Evolutionary conservation across 1,284 basidiomycete species (phyloP), one percentile per base, ranked within the genome.

Genomic region (Marasmius fiardii): DNA sequence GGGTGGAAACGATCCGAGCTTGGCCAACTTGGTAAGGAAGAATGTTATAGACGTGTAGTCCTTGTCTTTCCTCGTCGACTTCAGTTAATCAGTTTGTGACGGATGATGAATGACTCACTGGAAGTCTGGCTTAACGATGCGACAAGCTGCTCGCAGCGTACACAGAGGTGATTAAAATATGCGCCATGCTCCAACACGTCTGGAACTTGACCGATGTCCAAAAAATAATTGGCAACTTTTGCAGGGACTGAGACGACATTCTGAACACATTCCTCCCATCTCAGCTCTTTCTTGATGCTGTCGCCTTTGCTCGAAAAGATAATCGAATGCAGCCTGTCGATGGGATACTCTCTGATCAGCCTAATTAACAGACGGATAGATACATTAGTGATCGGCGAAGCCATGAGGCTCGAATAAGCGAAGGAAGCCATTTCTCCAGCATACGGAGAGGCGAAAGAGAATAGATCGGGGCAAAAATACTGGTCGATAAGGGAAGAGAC

Each of bases 241-340:
- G 71, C 70, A 26, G 90, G 88, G 4, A 92, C 70, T 10, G 80
- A 74, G 44, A 82, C 70, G 10, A 85, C 56, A 59, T 80, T 77
- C n/a, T 78, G 79, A 20, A 92, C 78, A 61, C 76, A 82, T 60
- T 88, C 84, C 60, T 88, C 86, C 91, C 91, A 93, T 54, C 69
- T 61, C 35, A 79, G 59, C 34, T 67, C 65, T 52, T 68, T 66
- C 58, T 71, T 71, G 51, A 62, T 61, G 51, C 67, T 58, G 7
- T 57, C 51, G 24, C 63, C 63, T 10, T 52, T 59, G 10, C 64
- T 61, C 24, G 64, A 60, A 65, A 81, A 82, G 1, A 86, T 64
- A 18, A 78, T 72, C 18, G 69, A 63, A 65, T 87, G 82, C 18
- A 93, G 66, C 41, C 84, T 75, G 61, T 91, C 86, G 47, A 94